phyloP scores from a whole-genome alignment of 2,329 filamentous ascomycete species.

The Diplodia mutila region DNA sequence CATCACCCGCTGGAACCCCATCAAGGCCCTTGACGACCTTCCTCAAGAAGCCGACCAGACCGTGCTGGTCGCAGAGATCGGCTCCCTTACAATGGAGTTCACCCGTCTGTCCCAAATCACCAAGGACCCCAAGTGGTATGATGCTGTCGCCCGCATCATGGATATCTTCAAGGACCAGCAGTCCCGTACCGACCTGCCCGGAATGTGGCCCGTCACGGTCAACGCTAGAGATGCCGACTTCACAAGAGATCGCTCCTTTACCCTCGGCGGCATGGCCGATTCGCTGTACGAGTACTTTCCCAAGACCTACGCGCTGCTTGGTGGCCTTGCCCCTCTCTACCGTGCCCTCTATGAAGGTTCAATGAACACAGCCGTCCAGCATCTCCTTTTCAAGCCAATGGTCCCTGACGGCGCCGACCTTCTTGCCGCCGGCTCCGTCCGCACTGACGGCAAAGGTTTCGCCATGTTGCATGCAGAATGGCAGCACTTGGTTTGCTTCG shows the following conservation, averaged over 20 bases:
- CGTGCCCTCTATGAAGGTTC: constrained; percentile 60
- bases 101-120: constrained; percentile 52
- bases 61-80: constrained; percentile 52
- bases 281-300: constrained; percentile 51
- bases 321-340: constrained; percentile 52
- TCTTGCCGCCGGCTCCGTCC: constrained; percentile 34
- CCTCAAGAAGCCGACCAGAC: constrained; percentile 45
- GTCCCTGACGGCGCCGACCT: constrained; percentile 51
- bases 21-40: constrained; percentile 42
- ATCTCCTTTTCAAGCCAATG: constrained; percentile 56
- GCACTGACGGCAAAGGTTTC: neutral
- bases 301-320: constrained; percentile 53
- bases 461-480: constrained; percentile 53
- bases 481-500: constrained; percentile 63
- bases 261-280: constrained; percentile 46
- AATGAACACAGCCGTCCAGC: constrained; percentile 47
- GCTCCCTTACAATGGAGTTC: constrained; percentile 54
- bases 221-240: constrained; percentile 38
- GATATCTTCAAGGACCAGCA: constrained; percentile 48
- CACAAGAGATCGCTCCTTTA: constrained; percentile 26
- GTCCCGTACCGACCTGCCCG: constrained; percentile 48
- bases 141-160: constrained; percentile 51
- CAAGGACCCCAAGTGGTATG: constrained; percentile 51
- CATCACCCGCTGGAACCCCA: constrained; percentile 50
- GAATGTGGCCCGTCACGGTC: constrained; percentile 54